These are phyloP conservation scores for Tolypocladium sp. DNA, from an alignment of 2,329 filamentous ascomycete genomes.

Conservation along the genomic window DNA sequence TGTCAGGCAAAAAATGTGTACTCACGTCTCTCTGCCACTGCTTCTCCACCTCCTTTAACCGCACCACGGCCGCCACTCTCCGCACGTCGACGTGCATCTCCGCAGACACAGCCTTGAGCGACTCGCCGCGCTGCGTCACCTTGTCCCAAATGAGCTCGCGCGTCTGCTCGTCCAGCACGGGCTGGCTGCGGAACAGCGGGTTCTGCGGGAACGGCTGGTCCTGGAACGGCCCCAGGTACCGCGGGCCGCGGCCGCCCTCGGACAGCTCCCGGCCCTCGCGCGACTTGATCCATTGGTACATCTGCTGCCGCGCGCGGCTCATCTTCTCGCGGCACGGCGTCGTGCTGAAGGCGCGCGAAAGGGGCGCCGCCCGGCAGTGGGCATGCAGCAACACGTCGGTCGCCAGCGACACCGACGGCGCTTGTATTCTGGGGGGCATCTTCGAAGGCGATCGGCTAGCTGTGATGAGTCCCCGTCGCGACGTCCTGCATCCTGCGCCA, in stretches of 20 bases:
- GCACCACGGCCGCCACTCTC: conserved; percentile 74
- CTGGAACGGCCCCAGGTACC: conserved; percentile 27
- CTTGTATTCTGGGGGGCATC: conserved; percentile 12
- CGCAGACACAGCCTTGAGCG: conserved; percentile 68
- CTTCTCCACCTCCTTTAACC: conserved; percentile 80
- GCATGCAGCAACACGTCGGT: conserved; percentile 13
- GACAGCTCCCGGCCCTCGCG: conserved; percentile 13
- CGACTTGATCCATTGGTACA: conserved; percentile 28
- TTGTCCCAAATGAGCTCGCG: conserved; percentile 65
- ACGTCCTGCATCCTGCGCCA: not conserved
- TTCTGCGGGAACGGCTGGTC: conserved; percentile 68
- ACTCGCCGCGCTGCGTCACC: conserved; percentile 55
- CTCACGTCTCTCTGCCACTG: conserved; percentile 68
- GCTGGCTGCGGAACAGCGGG: conserved; percentile 56
- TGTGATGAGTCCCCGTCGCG: not conserved
- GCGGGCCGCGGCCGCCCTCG: conserved; percentile 16
- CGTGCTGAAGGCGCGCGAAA: conserved; percentile 27
- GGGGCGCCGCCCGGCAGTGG: conserved; percentile 5
- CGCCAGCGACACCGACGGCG: conserved; percentile 18
- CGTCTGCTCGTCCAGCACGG: conserved; percentile 64
- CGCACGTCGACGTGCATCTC: conserved; percentile 72
- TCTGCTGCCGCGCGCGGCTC: conserved; percentile 24
- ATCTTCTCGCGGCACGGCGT: conserved; percentile 28
- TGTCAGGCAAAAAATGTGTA: conserved; percentile 10
- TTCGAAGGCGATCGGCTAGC: not conserved